Conservation (phyloP, 2,329 filamentous ascomycete genomes). For the Ophiostoma triangulosporum region DNA sequence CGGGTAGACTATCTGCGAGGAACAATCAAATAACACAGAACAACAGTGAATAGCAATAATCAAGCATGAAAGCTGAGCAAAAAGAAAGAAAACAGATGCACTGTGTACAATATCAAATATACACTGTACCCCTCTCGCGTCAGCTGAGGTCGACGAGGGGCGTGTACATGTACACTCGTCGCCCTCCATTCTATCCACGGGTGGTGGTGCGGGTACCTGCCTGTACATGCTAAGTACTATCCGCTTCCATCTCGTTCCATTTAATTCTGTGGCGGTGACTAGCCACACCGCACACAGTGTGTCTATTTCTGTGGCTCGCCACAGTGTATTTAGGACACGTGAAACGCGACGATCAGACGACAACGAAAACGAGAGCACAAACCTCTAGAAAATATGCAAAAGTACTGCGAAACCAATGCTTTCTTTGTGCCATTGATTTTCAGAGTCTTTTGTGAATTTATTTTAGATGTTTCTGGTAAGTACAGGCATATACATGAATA, state of each 20-base stretch:
- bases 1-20: no score
- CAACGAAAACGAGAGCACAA: no score
- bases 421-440: no score
- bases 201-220: not conserved
- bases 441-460: no score
- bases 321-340: not conserved
- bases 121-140: constrained; percentile 1
- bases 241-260: not conserved
- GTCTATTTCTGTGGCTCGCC: not conserved
- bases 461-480: no score
- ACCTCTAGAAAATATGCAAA: no score
- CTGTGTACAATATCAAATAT: not conserved
- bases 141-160: not conserved
- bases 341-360: no score
- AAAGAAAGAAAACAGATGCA: not conserved
- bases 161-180: not conserved
- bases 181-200: not conserved
- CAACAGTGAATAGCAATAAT: no score
- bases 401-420: no score
- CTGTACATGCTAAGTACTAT: not conserved
- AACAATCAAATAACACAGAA: no score
- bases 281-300: not conserved
- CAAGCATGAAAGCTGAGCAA: no score
- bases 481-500: no score
- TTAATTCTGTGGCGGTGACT: not conserved